Evolutionary conservation across 305 asterid species (phyloP), one percentile per base, ranked within the genome.

Genomic region (Fraxinus latifolia): DNA sequence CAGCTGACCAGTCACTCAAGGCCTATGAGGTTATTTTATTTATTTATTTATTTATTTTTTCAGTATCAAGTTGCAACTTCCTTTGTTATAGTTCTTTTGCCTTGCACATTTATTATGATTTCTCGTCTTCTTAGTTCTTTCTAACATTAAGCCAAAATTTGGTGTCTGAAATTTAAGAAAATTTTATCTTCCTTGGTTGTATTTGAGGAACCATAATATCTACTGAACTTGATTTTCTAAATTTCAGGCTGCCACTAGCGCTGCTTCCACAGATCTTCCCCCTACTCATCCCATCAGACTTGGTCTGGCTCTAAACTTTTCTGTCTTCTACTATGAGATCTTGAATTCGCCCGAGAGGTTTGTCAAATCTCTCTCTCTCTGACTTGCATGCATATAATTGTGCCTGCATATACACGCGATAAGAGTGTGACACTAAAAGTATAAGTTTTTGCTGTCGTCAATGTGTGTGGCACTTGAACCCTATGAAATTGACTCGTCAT

Each of bases 271-370:
- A 3, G 93, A 93, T 83, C 96, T 94, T 76, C 86, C 97, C 37
- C 94, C 97, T 4, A 93, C 96, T 27, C 93, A 95, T 86, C 97
- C 97, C 39, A 93, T 93, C 81, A 88, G 95, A 76, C 97, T 93
- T 85, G 98, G 97, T 32, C 84, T 92, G 82, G 93, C 97, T 2
- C 86, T 93, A 77, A 94, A 94, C 91, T 94, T 90, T 81, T 91
- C 95, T 72, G 97, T 95, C 79, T 95, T 93, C 91, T 93, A 91
- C 93, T 93, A 93, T 74, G 97, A 93, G 93, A 94, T 94, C 79
- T 83, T 93, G 89, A 92, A 92, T 86, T 94, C 98, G 33, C 94
- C 98, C 4, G 97, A 94, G 70, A 93, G 97, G 97, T 93, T 74
- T 76, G 87, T 42, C 50, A 36, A 14, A 79, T 31, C 23, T 70